Conservation (phyloP, 768 basidiomycete genomes). For the Suillus subaureus region DNA sequence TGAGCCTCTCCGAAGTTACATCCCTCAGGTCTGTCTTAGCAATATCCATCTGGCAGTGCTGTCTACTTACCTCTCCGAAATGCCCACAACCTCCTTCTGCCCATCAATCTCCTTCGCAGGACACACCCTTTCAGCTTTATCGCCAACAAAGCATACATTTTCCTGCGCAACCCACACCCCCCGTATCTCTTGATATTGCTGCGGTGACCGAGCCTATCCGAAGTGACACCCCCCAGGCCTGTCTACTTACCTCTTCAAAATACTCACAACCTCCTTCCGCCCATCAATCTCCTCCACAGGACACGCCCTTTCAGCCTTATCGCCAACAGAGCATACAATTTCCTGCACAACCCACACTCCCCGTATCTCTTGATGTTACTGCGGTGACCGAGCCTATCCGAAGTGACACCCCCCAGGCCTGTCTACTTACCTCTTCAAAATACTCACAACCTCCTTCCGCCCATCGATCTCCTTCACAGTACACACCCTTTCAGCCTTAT, state of each 20-base stretch:
- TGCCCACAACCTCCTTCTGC: too few species aligned
- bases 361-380: not conserved
- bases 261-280: too few species aligned
- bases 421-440: too few species aligned
- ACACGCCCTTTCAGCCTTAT: not conserved
- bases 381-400: not conserved
- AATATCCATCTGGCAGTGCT: too few species aligned
- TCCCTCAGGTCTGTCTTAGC: too few species aligned
- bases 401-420: not conserved
- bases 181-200: not conserved
- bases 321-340: not conserved
- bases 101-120: not conserved
- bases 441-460: too few species aligned
- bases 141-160: not conserved
- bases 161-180: not conserved
- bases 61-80: too few species aligned
- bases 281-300: too few species aligned
- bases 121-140: not conserved
- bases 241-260: too few species aligned
- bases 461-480: too few species aligned
- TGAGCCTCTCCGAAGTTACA: too few species aligned
- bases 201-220: not conserved
- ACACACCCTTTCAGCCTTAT: not conserved
- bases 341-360: not conserved
- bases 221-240: not conserved